phyloP scores from a whole-genome alignment of 1,284 basidiomycete species.

The Grifola frondosa region DNA sequence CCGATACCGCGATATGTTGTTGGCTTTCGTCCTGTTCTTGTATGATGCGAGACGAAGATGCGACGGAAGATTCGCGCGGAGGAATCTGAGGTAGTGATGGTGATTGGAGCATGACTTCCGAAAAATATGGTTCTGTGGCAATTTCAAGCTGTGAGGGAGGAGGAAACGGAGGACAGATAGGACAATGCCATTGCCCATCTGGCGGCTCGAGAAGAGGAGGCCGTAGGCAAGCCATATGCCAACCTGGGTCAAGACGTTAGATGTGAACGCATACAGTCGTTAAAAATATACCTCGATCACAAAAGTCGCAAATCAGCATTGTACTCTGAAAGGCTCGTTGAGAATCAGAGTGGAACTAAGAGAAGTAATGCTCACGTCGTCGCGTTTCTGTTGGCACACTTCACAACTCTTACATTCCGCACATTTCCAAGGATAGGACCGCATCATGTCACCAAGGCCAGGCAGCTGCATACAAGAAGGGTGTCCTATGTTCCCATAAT shows the following conservation, averaged over 20 bases:
- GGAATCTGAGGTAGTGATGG: slow-evolving; percentile 3
- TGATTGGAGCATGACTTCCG: slow-evolving; percentile 8
- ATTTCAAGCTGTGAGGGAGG: slow-evolving; percentile 16
- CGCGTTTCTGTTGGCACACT: slow-evolving; percentile 81
- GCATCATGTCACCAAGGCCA: slow-evolving; percentile 51
- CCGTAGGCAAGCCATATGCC: slow-evolving; percentile 87
- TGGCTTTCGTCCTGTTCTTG: slow-evolving; percentile 9
- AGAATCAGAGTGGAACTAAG: slow-evolving; percentile 4
- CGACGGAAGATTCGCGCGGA: slow-evolving; percentile 42
- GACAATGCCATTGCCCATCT: slow-evolving; percentile 76
- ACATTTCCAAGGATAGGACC: slow-evolving; percentile 85
- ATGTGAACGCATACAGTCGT: slow-evolving; percentile 12
- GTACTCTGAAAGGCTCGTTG: slow-evolving; percentile 53
- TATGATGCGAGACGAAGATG: slow-evolving; percentile 49
- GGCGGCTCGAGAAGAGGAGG: slow-evolving; percentile 75
- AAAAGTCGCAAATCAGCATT: slow-evolving; percentile 91
- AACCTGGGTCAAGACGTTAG: slow-evolving; percentile 49
- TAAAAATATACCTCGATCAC: slow-evolving; percentile 74
- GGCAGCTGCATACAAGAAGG: slow-evolving; percentile 71
- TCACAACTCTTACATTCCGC: slow-evolving; percentile 94
- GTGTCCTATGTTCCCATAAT: slow-evolving; percentile 54
- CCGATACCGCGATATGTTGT: slow-evolving; percentile 17
- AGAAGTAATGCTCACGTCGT: slow-evolving; percentile 69
- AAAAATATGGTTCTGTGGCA: slow-evolving; percentile 3
- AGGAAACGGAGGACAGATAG: slow-evolving; percentile 47